A percentile compares a stretch with the other conserved stretches of the same genome.
These are phyloP conservation scores for Anisogramma anomala DNA, from an alignment of 2,329 filamentous ascomycete genomes.

Conservation along the genomic window DNA sequence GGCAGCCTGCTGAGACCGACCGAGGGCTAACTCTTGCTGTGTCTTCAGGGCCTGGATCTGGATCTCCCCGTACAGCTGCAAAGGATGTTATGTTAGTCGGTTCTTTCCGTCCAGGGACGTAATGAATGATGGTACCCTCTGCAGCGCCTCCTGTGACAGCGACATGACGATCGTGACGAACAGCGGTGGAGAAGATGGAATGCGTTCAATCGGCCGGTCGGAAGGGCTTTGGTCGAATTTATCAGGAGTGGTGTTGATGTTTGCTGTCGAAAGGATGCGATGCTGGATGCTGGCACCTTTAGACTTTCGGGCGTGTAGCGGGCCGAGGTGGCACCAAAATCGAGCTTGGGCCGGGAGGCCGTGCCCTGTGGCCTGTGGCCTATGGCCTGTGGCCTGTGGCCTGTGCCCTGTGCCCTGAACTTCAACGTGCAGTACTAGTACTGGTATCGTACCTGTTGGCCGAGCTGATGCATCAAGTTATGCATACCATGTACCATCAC, in stretches of 20 bases:
- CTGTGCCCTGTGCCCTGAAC: too few species aligned
- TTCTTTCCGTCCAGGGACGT: neutral
- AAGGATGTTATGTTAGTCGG: neutral
- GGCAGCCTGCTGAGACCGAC: conserved; percentile 68
- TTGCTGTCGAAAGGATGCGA: too few species aligned
- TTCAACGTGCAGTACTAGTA: too few species aligned
- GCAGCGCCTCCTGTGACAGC: conserved; percentile 83
- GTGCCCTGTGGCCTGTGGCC: too few species aligned
- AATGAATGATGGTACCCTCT: conserved; percentile 55
- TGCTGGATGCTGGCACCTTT: too few species aligned
- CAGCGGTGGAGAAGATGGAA: neutral
- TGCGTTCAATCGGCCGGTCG: neutral
- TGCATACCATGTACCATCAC: too few species aligned
- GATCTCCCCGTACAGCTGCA: conserved; percentile 84
- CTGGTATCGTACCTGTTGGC: too few species aligned
- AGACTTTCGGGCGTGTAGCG: too few species aligned
- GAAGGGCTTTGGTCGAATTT: neutral
- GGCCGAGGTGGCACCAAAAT: too few species aligned
- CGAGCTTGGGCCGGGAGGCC: too few species aligned
- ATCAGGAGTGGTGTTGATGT: neutral
- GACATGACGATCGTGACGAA: conserved; percentile 45
- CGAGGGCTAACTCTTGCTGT: conserved; percentile 83
- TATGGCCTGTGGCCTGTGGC: too few species aligned
- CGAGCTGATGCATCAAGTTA: too few species aligned
- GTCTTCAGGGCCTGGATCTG: conserved; percentile 78